Conservation (phyloP, 1,284 basidiomycete genomes). For the Boletellus sp. region DNA sequence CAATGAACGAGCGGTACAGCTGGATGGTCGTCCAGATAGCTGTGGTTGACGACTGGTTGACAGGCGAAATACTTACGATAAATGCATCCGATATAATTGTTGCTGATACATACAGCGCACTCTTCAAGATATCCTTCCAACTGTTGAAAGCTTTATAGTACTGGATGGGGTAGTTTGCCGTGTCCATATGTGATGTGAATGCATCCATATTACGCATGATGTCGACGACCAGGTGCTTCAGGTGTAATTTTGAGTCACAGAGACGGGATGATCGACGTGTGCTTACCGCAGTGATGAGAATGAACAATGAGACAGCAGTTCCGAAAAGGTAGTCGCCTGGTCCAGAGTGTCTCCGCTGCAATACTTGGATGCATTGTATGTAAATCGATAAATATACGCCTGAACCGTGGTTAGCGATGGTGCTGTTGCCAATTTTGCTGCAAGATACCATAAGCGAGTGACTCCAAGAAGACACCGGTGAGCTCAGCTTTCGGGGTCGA, state of each 20-base stretch:
- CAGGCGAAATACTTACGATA: slow-evolving; percentile 7
- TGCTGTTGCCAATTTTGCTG: too few relatives aligned
- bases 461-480: slow-evolving; percentile 14
- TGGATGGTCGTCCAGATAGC: neutral
- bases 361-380: slow-evolving; percentile 11
- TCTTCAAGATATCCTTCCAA: slow-evolving; percentile 11
- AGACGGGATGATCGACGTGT: neutral
- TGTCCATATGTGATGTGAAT: slow-evolving; percentile 14
- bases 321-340: slow-evolving; percentile 15
- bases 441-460: slow-evolving; percentile 14
- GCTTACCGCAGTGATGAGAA: slow-evolving; percentile 16
- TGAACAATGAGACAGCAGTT: slow-evolving; percentile 17
- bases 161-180: slow-evolving; percentile 5
- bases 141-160: slow-evolving; percentile 10
- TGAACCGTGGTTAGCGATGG: neutral
- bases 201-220: slow-evolving; percentile 13
- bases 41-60: too few relatives aligned
- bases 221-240: slow-evolving; percentile 16
- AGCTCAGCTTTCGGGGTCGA: slow-evolving; percentile 11
- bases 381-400: slow-evolving; percentile 18
- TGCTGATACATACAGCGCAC: slow-evolving; percentile 12
- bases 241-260: neutral
- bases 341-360: slow-evolving; percentile 9
- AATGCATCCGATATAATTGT: slow-evolving; percentile 22
- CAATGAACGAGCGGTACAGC: slow-evolving; percentile 26